Evolutionary conservation across 768 basidiomycete genomes (phyloP).

Genomic region (Suillus americanus): DNA sequence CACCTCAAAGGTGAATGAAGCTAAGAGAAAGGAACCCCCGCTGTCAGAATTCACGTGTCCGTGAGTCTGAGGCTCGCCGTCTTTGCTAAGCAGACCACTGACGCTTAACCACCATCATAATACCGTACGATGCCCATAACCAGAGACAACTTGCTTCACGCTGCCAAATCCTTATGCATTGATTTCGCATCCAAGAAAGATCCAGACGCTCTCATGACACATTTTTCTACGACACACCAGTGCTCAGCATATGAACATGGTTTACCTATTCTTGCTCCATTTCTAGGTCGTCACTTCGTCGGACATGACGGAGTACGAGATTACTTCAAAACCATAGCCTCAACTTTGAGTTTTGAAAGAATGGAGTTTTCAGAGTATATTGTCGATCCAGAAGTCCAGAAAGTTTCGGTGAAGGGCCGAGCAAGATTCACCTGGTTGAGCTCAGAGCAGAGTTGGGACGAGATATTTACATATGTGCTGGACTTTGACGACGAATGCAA

Average conservation of each 20-base stretch:
- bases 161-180: slow-evolving; percentile 50
- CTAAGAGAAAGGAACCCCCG: slow-evolving; percentile 1
- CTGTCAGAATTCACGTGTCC: background rate
- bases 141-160: slow-evolving; percentile 39
- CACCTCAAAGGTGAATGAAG: slow-evolving; percentile 3
- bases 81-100: background rate
- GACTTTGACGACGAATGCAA: slow-evolving; percentile 59
- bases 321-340: slow-evolving; percentile 51
- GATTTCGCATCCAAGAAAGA: slow-evolving; percentile 48
- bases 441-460: slow-evolving; percentile 57
- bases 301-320: slow-evolving; percentile 41
- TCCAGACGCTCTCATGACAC: slow-evolving; percentile 42
- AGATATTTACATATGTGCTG: slow-evolving; percentile 58
- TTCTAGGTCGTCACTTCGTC: slow-evolving; percentile 51
- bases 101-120: background rate
- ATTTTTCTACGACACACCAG: slow-evolving; percentile 48
- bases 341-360: slow-evolving; percentile 47
- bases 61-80: background rate
- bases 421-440: slow-evolving; percentile 58
- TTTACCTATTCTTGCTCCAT: slow-evolving; percentile 53
- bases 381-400: slow-evolving; percentile 48
- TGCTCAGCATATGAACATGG: slow-evolving; percentile 57
- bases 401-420: slow-evolving; percentile 54
- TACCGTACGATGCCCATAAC: slow-evolving; percentile 19
- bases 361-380: slow-evolving; percentile 56